These are phyloP conservation scores for Boletellus emodensis DNA, from an alignment of 768 basidiomycete genomes.

Conservation along the genomic window DNA sequence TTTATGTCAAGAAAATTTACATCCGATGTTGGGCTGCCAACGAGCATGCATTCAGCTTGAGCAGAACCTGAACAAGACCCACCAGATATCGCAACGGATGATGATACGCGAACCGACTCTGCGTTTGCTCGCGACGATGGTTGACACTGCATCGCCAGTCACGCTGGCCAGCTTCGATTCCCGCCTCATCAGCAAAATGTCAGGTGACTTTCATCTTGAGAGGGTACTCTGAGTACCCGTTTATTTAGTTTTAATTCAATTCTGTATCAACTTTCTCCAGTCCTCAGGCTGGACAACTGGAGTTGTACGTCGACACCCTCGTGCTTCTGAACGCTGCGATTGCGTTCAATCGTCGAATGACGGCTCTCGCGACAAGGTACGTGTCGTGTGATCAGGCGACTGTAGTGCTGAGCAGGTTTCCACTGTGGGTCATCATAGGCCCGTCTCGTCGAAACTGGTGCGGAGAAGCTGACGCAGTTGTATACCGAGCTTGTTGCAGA, in stretches of 20 bases:
- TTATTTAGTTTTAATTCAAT: constrained; percentile 1
- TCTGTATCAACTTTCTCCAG: constrained; percentile 32
- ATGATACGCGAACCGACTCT: constrained; percentile 48
- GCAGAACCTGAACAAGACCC: constrained; percentile 83
- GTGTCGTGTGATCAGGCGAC: background rate
- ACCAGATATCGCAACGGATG: constrained; percentile 82
- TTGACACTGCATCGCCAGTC: constrained; percentile 52
- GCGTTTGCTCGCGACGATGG: background rate
- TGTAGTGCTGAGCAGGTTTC: background rate
- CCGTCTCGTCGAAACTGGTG: constrained; percentile 77
- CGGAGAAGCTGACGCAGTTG: constrained; percentile 74
- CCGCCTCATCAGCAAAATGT: no score
- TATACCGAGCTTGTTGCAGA: constrained; percentile 89
- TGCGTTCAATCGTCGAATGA: constrained; percentile 62
- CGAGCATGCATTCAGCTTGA: constrained; percentile 50
- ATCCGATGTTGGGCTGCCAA: background rate
- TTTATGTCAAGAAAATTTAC: background rate
- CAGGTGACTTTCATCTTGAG: constrained; percentile 74
- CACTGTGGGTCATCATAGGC: constrained; percentile 34
- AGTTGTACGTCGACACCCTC: constrained; percentile 64
- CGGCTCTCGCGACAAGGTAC: constrained; percentile 53
- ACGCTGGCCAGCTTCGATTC: constrained; percentile 83
- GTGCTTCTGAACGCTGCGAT: constrained; percentile 76
- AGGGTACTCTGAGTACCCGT: constrained; percentile 60
- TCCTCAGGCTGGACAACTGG: constrained; percentile 66